phyloP scores from a whole-genome alignment of 2,329 filamentous ascomycete species.

The Myotisia sp. region DNA sequence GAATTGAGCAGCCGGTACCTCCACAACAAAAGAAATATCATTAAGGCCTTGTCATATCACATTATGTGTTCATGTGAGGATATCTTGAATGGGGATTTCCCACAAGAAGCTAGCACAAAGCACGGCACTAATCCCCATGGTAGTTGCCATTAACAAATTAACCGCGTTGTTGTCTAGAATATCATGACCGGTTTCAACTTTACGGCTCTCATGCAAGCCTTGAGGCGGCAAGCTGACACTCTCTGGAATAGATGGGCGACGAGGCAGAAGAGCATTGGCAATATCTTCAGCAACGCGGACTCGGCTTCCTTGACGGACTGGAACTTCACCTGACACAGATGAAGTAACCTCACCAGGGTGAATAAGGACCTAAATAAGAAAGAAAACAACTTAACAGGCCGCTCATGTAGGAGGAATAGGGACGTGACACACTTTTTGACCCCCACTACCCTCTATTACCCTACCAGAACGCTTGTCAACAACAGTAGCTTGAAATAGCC shows the following conservation, averaged over 20 bases:
- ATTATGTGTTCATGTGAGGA: not conserved
- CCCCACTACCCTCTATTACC: slow-evolving; percentile 75
- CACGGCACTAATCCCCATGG: slow-evolving; percentile 71
- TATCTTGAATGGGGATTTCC: slow-evolving; percentile 14
- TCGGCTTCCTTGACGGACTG: slow-evolving; percentile 14
- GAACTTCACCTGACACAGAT: slow-evolving; percentile 11
- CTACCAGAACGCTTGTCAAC: slow-evolving; percentile 70
- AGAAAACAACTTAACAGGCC: not conserved
- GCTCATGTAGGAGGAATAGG: not conserved
- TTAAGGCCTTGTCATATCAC: too few species aligned
- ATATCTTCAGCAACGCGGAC: slow-evolving; percentile 19
- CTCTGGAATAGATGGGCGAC: slow-evolving; percentile 4
- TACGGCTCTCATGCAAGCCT: slow-evolving; percentile 42
- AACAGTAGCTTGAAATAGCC: slow-evolving; percentile 71
- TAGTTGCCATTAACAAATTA: slow-evolving; percentile 77
- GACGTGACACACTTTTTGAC: slow-evolving; percentile 37
- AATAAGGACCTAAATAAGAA: slow-evolving; percentile 21
- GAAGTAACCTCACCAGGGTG: slow-evolving; percentile 21
- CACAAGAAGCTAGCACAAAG: slow-evolving; percentile 29
- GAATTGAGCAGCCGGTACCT: too few species aligned
- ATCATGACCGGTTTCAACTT: slow-evolving; percentile 54
- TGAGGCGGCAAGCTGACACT: slow-evolving; percentile 7
- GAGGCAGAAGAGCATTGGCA: slow-evolving; percentile 15
- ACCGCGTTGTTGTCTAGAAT: slow-evolving; percentile 90
- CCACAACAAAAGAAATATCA: too few species aligned